Evolutionary conservation across 2,329 filamentous ascomycete genomes (phyloP), one percentile per base, ranked within the genome.

Genomic region (Cercospora citrullina): DNA sequence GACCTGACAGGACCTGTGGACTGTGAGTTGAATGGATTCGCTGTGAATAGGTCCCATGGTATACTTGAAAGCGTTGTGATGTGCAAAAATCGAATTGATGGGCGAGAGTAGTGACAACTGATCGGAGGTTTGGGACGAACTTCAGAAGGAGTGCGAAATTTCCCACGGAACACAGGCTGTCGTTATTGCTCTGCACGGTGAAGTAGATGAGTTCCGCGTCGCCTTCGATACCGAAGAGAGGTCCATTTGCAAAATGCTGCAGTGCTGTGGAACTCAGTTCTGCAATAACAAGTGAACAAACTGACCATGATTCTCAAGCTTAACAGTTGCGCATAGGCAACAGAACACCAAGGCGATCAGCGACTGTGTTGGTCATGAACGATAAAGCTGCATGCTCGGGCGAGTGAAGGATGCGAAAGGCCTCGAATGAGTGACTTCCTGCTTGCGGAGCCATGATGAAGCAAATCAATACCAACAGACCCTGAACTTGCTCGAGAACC

Each of bases 141-240:
- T 28, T 64, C 31, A 36, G 68, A 18, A 62, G n/a, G 18, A 26
- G 21, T 5, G 28, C 31, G n/a, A n/a, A 36, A n/a, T 58, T 33
- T 12, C 62, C 45, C 16, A 45, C 36, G 5, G 3, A 39, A 51
- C 51, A 64, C 51, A 67, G 23, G 63, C 42, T 42, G 28, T 64
- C 18, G 10, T 58, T 60, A 10, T 55, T 51, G 16, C 42, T 69
- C n/a, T 68, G 51, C 36, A 73, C 69, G 2, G 73, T 72, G 51
- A 72, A 74, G 69, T 76, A 75, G 21, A 74, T 69, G 2, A 76
- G 66, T 31, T 73, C 58, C 4, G 73, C 67, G 1, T 72, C 66
- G 3, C 72, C 74, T 55, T 64, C 68, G 10, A 68, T 62, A 5
- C 23, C 61, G 36, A 70, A 21, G 28, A 55, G 63, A 12, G n/a